Base-by-base conservation (phyloP, 2,329 filamentous ascomycete species). In the Penicillium sclerotiorum region DNA sequence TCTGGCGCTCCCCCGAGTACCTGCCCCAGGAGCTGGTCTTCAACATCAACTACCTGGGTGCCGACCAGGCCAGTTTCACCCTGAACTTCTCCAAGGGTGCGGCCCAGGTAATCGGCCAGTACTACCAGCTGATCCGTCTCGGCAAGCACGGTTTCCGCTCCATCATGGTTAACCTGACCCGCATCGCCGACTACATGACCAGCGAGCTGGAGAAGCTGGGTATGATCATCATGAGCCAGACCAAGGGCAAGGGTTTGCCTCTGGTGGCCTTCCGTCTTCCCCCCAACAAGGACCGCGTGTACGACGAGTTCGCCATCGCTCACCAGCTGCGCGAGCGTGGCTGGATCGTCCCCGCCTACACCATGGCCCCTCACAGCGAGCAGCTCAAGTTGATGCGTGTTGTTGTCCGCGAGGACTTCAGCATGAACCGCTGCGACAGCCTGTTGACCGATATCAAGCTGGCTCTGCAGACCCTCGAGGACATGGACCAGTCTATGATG, bases 21-120 rank as follows among this genome's bases (percentile, higher is more conserved):
- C 81, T 96, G 2, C 93, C 93, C 7, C 81, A 93, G 67, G 92
- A 96, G 65, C 85, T 96, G 18, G 90, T 97, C 63, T 97, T 97
- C 83, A 96, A 96, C 80, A 96, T 97, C 82, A 96, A 96, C 81
- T 97, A 97, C 75, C 87, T 96, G 5, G 93, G 93, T 42, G 92
- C 93, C 9, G 90, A 96, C 67, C 93, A 97, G 71, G 88, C 91
- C 2, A 96, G 90, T 3, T 96, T 96, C 76, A 96, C 93, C 0
- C 84, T 97, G 52, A 97, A 97, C 80, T 97, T 97, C 79, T 95
- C 89, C 67, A 95, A 96, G 72, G 92, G 92, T 49, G 93, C 93
- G 11, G 90, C 88, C 5, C 92, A 96, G 68, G 89, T 96, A 65
- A 95, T 97, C 55, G 93, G 90, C 22, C 93, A 97, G 74, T 97